Base-by-base conservation (phyloP, 495 filamentous ascomycete genomes). In the Amniculicola lignicola region DNA sequence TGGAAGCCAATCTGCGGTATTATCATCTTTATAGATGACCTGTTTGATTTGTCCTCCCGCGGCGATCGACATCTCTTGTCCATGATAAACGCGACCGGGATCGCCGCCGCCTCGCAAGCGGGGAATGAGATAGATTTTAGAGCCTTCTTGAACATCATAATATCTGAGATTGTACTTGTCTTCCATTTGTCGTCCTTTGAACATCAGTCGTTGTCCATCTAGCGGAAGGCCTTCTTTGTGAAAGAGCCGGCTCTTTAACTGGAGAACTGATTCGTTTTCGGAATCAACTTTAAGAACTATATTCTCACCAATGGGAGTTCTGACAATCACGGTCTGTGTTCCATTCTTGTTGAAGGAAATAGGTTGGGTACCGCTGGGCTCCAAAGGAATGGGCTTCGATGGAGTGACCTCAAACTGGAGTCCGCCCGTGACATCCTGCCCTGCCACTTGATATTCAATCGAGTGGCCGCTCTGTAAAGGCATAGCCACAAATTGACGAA, bases 181-280 rank as follows among this genome's bases (percentile, higher is more conserved):
- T 80, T 98, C 93, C 67, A 97, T 88, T 81, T 98, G 93, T 86
- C 96, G 96, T 71, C 93, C 93, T 65, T 90, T 90, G 77, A 96
- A 57, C 83, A 98, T 97, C 77, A 97, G 77, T 70, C 92, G 92
- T 80, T 98, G 93, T 74, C 97, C 90, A 77, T 96, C 93, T 16
- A 90, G 92, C 66, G 92, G 92, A 64, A 98, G 96, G 64, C 92
- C 93, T 79, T 96, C 92, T 85, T 95, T 96, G 83, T 96, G 91
- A 86, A 37, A 15, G 7, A 51, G 25, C 14, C 14, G 21, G 7
- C 1, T 11, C 28, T 51, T 58, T 11, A 58, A 15, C 12, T 43
- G 2, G 9, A 21, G 15, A 22, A 58, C 29, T 1, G 45, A 35
- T 22, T 43, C 46, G 10, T 21, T 4, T n/a, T 14, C n/a, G 1